A percentile compares a stretch with the other conserved stretches of the same genome.
Evolutionary conservation across 169 alveolate genomes (phyloP).

Genomic region (Cryptosporidium felis): DNA sequence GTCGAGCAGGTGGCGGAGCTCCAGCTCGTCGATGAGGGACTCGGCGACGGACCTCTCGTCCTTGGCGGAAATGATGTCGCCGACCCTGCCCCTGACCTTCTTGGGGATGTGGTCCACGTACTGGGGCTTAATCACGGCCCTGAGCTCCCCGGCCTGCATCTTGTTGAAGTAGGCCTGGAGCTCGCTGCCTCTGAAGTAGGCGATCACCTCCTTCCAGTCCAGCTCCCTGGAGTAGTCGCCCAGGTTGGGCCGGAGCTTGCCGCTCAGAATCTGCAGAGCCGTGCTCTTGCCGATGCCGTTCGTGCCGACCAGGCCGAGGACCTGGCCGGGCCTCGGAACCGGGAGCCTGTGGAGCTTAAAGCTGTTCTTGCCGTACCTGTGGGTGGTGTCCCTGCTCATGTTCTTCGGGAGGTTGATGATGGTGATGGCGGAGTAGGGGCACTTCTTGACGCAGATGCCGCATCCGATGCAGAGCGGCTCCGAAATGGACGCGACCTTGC

Average conservation of each 20-base stretch:
- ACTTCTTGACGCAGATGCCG: slow-evolving; percentile 98
- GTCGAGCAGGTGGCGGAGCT: slow-evolving; percentile 91
- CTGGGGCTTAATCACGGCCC: slow-evolving; percentile 97
- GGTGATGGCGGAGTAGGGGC: slow-evolving; percentile 98
- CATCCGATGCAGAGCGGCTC: slow-evolving; percentile 99
- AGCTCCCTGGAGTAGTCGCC: slow-evolving; percentile 96
- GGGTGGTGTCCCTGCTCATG: slow-evolving; percentile 90
- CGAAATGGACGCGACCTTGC: slow-evolving; percentile 94
- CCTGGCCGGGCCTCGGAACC: slow-evolving; percentile 98
- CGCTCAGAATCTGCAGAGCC: slow-evolving; percentile 95
- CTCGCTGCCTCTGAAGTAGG: slow-evolving; percentile 96
- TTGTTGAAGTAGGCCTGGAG: slow-evolving; percentile 95
- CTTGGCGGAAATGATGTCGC: slow-evolving; percentile 88
- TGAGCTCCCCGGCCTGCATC: slow-evolving; percentile 93
- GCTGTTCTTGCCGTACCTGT: slow-evolving; percentile 97
- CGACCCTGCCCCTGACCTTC: slow-evolving; percentile 88
- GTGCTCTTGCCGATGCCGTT: slow-evolving; percentile 98
- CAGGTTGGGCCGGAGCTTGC: slow-evolving; percentile 96
- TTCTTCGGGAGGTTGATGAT: slow-evolving; percentile 98
- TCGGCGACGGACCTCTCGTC: slow-evolving; percentile 88
- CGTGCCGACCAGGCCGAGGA: slow-evolving; percentile 89
- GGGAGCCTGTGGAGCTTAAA: slow-evolving; percentile 99
- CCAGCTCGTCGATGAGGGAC: slow-evolving; percentile 86
- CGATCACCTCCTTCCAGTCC: slow-evolving; percentile 95
- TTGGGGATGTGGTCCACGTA: slow-evolving; percentile 97